Evolutionary conservation across 306 rosid genomes (phyloP).

Genomic region (Trifolium subterraneum): DNA sequence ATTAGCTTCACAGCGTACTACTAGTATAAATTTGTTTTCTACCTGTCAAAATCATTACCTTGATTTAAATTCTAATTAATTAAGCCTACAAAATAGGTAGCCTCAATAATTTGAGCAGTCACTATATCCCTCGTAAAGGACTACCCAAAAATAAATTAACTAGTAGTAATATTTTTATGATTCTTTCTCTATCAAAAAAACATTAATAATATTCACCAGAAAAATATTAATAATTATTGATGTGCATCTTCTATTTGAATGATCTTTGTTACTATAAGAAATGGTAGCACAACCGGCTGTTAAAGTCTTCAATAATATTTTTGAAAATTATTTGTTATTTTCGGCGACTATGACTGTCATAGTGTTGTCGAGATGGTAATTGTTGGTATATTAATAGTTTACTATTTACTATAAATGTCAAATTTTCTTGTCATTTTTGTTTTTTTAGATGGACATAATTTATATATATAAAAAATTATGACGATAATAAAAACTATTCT

Average conservation of each 20-base stretch:
- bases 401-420: too few species aligned
- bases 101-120: slow-evolving; percentile 7
- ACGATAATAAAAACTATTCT: not conserved
- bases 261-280: not conserved
- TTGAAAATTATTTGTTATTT: too few species aligned
- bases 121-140: not conserved
- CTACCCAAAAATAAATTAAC: not conserved
- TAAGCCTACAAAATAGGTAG: slow-evolving; percentile 23
- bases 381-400: too few species aligned
- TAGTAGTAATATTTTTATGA: not conserved
- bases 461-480: not conserved
- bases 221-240: slow-evolving; percentile 2
- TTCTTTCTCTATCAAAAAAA: slow-evolving; percentile 26
- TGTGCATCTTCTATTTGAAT: not conserved
- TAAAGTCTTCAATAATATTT: too few species aligned
- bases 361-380: too few species aligned
- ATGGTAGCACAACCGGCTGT: too few species aligned
- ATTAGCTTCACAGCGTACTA: not conserved
- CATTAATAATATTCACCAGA: too few species aligned
- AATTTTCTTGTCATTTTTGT: too few species aligned
- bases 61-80: slow-evolving; percentile 28
- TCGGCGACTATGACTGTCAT: too few species aligned
- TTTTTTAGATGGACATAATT: not conserved
- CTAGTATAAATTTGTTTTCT: not conserved
- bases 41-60: slow-evolving; percentile 33